Conservation (phyloP, 2,329 filamentous ascomycete genomes). For the Chaetomium sp. region DNA sequence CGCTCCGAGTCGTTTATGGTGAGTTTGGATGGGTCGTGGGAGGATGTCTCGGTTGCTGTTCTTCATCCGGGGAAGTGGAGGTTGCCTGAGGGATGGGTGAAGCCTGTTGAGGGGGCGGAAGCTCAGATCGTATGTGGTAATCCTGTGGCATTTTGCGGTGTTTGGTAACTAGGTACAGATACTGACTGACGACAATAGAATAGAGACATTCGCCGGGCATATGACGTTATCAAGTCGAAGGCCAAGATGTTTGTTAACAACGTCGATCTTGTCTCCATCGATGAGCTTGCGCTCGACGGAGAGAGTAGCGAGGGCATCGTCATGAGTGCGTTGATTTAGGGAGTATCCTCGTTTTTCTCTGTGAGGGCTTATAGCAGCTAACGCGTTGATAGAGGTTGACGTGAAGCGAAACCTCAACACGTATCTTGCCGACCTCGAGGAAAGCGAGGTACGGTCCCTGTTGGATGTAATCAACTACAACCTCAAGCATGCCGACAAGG, state of each 20-base stretch:
- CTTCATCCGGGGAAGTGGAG: not conserved
- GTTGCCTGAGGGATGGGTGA: not conserved
- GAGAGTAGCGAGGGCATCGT: not conserved
- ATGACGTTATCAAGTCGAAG: not conserved
- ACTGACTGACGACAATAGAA: not conserved
- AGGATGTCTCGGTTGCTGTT: not conserved
- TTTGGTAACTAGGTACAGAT: not conserved
- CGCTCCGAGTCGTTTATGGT: not conserved
- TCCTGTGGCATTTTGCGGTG: not conserved
- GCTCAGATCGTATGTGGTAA: slow-evolving; percentile 2
- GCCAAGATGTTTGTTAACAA: not conserved
- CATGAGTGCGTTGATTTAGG: not conserved
- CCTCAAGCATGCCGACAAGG: not conserved
- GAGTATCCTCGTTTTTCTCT: no score
- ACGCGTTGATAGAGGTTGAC: not conserved
- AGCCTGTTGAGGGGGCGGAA: slow-evolving; percentile 1
- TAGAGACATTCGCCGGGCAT: not conserved
- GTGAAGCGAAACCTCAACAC: not conserved
- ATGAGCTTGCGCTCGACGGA: not conserved
- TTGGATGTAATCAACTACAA: not conserved
- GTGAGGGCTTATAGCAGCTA: not conserved
- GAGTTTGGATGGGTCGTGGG: not conserved
- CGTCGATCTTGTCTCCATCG: not conserved
- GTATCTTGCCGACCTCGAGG: not conserved
- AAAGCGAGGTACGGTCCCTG: slow-evolving; percentile 2